These are phyloP conservation scores for Aspergillus sp. DNA, from an alignment of 2,329 filamentous ascomycete genomes.

Conservation along the genomic window DNA sequence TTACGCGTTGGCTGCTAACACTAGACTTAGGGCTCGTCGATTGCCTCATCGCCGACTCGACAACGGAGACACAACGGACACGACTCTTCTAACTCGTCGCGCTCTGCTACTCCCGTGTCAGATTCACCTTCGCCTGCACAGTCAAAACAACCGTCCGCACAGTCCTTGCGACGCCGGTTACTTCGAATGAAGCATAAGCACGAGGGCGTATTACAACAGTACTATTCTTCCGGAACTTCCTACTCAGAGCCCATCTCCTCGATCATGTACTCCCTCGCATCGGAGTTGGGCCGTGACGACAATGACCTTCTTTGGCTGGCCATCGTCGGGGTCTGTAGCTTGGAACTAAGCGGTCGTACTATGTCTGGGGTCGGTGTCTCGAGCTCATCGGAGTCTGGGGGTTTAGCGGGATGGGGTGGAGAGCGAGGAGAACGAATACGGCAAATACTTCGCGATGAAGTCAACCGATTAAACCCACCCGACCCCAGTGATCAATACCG, in stretches of 20 bases:
- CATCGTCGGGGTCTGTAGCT: constrained; percentile 91
- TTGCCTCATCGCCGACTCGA: constrained; percentile 42
- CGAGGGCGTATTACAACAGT: constrained; percentile 71
- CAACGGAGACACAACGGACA: constrained; percentile 36
- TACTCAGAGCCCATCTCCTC: constrained; percentile 95
- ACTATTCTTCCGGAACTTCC: constrained; percentile 83
- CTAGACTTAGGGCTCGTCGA: constrained; percentile 37
- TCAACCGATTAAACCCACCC: constrained; percentile 85
- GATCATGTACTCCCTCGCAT: constrained; percentile 90
- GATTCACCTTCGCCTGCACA: constrained; percentile 40
- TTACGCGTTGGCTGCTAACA: constrained; percentile 12
- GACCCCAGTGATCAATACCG: constrained; percentile 58
- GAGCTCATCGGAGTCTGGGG: constrained; percentile 55
- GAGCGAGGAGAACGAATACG: constrained; percentile 80
- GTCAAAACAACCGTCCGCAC: constrained; percentile 66
- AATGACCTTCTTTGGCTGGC: constrained; percentile 94
- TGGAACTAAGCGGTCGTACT: constrained; percentile 86
- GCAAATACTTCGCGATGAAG: constrained; percentile 86
- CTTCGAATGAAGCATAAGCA: constrained; percentile 75
- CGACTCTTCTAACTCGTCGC: constrained; percentile 47
- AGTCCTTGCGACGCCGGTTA: constrained; percentile 69
- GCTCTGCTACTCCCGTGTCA: constrained; percentile 45
- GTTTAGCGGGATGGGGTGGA: constrained; percentile 73
- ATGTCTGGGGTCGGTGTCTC: constrained; percentile 71
- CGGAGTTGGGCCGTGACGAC: constrained; percentile 91